Base-by-base conservation (phyloP, 176 grass and related monocot species). In the Luzula sylvatica region DNA sequence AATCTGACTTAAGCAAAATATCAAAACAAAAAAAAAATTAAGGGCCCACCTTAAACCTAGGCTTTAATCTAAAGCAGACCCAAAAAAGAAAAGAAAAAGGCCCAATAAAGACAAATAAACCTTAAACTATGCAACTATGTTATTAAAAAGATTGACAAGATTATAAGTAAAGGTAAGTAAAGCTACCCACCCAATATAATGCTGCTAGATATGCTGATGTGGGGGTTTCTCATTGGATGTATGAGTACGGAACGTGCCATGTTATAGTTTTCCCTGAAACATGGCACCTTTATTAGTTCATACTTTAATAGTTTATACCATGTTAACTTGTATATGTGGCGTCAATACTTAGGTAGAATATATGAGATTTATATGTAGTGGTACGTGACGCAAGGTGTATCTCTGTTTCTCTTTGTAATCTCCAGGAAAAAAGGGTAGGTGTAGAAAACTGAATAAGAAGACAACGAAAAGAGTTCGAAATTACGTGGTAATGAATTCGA, bases 51-150 rank as follows among this genome's bases (percentile, higher is more conserved):
- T 32, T 17, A 77, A 66, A 65, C 46, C 77, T 82, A 75, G 75
- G 52, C 70, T 75, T 71, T 35, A 76, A 64, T 47, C 39, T 32
- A 64, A 83, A 83, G 68, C 52, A 66, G 41, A 64, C 14, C 59
- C 28, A 21, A 43, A 44, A 74, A 65, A 68, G 18, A 54, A 53
- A 64, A 66, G 44, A 47, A 35, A 35, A 49, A 45, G 43, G 23
- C 25, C 27, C 32, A 68, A 50, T 61, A 25, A 72, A 79, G 67
- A 76, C 70, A 76, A 68, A 75, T 74, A 69, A 73, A 70, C 62
- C 67, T 82, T 94, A 94, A 87, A 94, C 74, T 76, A 82, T 78
- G 78, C 68, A 62, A 70, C 61, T 65, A 75, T 94, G 78, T 65
- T 75, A 65, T 57, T 39, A 79, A 82, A 94, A 94, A 58, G 66